Base-by-base conservation (phyloP, 1,284 basidiomycete genomes). In the Cystobasidium slooffiae region DNA sequence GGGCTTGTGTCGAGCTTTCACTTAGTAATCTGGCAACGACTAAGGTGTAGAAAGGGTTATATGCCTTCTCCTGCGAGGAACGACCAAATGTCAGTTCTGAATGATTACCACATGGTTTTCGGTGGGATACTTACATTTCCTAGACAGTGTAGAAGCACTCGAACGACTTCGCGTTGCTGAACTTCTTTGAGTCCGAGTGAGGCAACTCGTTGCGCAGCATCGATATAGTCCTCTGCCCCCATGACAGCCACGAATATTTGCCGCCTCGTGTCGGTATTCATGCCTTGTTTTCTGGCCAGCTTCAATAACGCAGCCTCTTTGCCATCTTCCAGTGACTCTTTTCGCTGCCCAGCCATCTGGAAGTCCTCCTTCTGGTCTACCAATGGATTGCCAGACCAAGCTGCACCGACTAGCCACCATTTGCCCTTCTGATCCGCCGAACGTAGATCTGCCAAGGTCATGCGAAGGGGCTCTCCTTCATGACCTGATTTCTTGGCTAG, bases 351-450 rank as follows among this genome's bases (percentile, higher is more conserved):
- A 55, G 49, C 56, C 18, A 20, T 37, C 47, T 44, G 31, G 85
- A 64, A 85, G 87, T 64, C 64, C 31, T 53, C 69, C 9, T 68
- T 61, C n/a, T 66, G 69, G 74, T 94, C 91, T 31, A 90, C 85
- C 0, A 97, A 86, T 2, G 93, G 93, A 80, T 98, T 90, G 0
- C 96, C 96, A 39, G 88, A 87, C 96, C 96, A 99, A 0, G 93
- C 96, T 0, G 96, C 93, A 37, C 96, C 97, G 47, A 98, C 92
- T 1, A 98, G 86, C 97, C 97, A 99, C 97, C 97, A 99, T 84
- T 96, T 97, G 1, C 97, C 97, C 80, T 90, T 92, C 41, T 87
- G 91, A 72, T 92, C 89, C 0, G 94, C 91, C 0, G 89, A 88
- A 74, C 88, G 90, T 10, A 99, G 86, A 82, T 99, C 96, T n/a